Evolutionary conservation across 768 basidiomycete species (phyloP).

Genomic region (Tubosaeta brunneosetosa): DNA sequence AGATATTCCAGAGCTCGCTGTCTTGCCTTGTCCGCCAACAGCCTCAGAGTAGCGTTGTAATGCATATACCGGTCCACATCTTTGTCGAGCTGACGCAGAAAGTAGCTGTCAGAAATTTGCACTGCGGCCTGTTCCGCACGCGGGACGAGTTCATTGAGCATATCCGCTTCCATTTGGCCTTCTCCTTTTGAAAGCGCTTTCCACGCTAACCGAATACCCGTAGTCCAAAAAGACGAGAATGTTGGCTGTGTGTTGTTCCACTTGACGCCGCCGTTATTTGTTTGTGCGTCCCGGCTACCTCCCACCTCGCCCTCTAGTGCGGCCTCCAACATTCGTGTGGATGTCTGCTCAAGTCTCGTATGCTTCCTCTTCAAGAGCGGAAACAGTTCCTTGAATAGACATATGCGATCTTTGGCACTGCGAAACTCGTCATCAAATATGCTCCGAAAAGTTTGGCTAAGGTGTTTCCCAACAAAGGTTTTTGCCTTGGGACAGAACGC

Average conservation of each 20-base stretch:
- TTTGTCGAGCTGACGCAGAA: conserved; percentile 8
- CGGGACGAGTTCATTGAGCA: conserved; percentile 2
- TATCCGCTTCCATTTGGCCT: neutral
- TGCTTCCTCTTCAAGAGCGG: neutral
- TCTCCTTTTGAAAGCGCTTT: neutral
- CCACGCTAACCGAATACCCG: neutral
- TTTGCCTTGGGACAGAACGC: conserved; percentile 11
- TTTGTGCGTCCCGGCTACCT: neutral
- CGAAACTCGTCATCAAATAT: conserved; percentile 12
- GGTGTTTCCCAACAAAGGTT: neutral
- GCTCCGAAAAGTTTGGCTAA: neutral
- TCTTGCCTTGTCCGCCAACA: neutral
- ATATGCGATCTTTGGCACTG: conserved; percentile 12
- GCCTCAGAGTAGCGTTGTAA: neutral
- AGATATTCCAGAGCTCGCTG: neutral
- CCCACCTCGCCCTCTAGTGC: conserved; percentile 2
- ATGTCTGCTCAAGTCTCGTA: neutral
- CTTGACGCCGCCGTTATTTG: neutral
- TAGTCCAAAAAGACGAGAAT: neutral
- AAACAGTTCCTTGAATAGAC: conserved; percentile 4
- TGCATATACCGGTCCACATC: neutral
- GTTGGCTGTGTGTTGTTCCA: no score
- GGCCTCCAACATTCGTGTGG: neutral
- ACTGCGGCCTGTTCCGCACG: neutral
- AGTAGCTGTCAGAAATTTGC: conserved; percentile 8